phyloP scores from a whole-genome alignment of 2,329 filamentous ascomycete species.

The Colletotrichum truncatum region DNA sequence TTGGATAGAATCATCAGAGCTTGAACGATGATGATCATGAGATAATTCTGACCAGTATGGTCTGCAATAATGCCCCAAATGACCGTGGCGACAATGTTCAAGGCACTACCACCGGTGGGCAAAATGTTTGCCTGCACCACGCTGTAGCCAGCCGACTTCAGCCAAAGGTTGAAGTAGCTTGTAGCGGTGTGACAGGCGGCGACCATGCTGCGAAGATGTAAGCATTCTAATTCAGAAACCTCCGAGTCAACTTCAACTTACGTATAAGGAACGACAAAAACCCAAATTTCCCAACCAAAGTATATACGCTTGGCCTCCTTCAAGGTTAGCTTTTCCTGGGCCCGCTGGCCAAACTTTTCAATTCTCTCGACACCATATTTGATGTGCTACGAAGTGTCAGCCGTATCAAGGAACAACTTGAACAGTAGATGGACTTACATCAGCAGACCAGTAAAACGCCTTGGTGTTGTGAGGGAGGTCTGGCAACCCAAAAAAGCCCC shows the following conservation, averaged over 20 bases:
- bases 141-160: constrained; percentile 52
- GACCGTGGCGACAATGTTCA: constrained; percentile 30
- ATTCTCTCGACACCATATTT: constrained; percentile 34
- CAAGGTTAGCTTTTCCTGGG: constrained; percentile 26
- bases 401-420: neutral
- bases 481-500: constrained; percentile 34
- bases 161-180: constrained; percentile 44
- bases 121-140: constrained; percentile 60
- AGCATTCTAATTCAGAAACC: too few species aligned
- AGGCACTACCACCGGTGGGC: constrained; percentile 35
- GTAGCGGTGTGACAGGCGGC: constrained; percentile 23
- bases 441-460: constrained; percentile 28
- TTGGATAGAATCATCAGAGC: constrained; percentile 33
- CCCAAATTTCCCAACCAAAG: constrained; percentile 30
- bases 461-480: constrained; percentile 31
- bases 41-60: constrained; percentile 31
- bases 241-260: constrained; percentile 6
- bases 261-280: constrained; percentile 33
- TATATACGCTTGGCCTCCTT: constrained; percentile 30
- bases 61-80: constrained; percentile 32
- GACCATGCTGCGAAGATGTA: constrained; percentile 13
- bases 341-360: constrained; percentile 33
- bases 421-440: neutral
- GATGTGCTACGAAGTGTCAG: constrained; percentile 9
- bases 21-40: constrained; percentile 26